These are phyloP conservation scores for Graphilbum fragrans DNA, from an alignment of 2,329 filamentous ascomycete genomes.

Conservation along the genomic window DNA sequence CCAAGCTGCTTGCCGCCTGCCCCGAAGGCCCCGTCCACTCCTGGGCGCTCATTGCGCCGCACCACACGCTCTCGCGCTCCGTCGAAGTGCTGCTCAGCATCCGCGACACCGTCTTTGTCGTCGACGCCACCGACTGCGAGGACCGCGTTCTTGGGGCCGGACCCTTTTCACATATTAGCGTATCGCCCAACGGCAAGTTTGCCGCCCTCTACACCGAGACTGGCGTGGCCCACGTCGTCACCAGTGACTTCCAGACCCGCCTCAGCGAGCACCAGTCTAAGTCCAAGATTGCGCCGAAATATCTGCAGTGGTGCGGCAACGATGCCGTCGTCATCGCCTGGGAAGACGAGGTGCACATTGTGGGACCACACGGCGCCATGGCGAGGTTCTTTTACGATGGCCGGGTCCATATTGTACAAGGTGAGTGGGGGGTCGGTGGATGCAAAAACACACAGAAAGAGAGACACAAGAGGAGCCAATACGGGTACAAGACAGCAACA, in stretches of 20 bases:
- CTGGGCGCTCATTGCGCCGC: conserved; percentile 82
- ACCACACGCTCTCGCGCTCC: conserved; percentile 78
- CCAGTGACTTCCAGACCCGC: conserved; percentile 86
- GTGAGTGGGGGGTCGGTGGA: too few relatives aligned
- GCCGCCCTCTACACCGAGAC: conserved; percentile 78
- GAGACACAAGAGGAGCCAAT: too few relatives aligned
- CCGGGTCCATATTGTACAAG: conserved; percentile 77
- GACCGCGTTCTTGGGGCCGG: conserved; percentile 86
- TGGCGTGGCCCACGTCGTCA: conserved; percentile 83
- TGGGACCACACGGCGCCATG: conserved; percentile 71
- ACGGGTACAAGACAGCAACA: too few relatives aligned
- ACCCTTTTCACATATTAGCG: conserved; percentile 79
- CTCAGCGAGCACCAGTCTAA: conserved; percentile 85
- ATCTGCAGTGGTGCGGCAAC: conserved; percentile 92
- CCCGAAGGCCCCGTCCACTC: conserved; percentile 72
- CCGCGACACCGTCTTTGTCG: conserved; percentile 68
- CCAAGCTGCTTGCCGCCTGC: conserved; percentile 64
- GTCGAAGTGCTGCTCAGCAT: conserved; percentile 88
- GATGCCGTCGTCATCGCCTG: conserved; percentile 88
- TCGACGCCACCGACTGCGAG: conserved; percentile 82
- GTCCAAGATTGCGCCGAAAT: conserved; percentile 72
- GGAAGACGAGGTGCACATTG: conserved; percentile 94
- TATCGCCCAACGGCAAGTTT: conserved; percentile 83
- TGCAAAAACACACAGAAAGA: not conserved
- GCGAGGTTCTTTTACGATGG: conserved; percentile 80